Conservation (phyloP, 345 rosid species). For the Boechera retrofracta region DNA sequence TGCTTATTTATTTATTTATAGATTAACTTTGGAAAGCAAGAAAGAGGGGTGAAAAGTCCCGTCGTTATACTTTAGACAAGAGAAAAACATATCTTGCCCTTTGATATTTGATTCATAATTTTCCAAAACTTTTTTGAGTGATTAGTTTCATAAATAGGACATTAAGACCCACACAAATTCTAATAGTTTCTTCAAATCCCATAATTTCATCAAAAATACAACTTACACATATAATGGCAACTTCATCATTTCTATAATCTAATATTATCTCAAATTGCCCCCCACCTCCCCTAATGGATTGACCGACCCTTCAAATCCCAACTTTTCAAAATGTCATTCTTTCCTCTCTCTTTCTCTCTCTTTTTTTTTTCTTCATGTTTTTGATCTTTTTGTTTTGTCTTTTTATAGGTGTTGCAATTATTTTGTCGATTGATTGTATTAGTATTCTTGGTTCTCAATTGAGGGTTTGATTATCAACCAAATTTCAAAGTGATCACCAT, state of each 20-base stretch:
- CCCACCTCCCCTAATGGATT: constrained; percentile 44
- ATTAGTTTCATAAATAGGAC: constrained; percentile 30
- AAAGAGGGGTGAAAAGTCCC: constrained; percentile 39
- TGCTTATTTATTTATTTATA: neutral
- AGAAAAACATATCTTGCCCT: constrained; percentile 45
- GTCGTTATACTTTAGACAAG: constrained; percentile 45
- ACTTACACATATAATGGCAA: constrained; percentile 35
- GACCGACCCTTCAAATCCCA: constrained; percentile 45
- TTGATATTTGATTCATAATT: constrained; percentile 33
- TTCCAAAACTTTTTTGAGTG: constrained; percentile 6
- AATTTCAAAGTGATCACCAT: neutral
- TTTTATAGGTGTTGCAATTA: constrained; percentile 33
- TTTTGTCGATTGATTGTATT: constrained; percentile 27
- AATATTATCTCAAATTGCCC: constrained; percentile 37
- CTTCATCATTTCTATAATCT: constrained; percentile 43
- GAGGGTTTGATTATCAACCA: constrained; percentile 10
- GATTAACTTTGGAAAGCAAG: constrained; percentile 14
- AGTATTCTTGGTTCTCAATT: constrained; percentile 21
- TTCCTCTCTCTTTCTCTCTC: neutral
- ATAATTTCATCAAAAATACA: constrained; percentile 19
- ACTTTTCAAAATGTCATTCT: constrained; percentile 32
- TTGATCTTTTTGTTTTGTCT: constrained; percentile 18
- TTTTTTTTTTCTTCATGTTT: neutral
- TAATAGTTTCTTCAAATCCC: constrained; percentile 9
- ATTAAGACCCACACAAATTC: constrained; percentile 31